Evolutionary conservation across 140 eudicot species (phyloP), one percentile per base, ranked within the genome.

Genomic region (Oenanthe javanica): DNA sequence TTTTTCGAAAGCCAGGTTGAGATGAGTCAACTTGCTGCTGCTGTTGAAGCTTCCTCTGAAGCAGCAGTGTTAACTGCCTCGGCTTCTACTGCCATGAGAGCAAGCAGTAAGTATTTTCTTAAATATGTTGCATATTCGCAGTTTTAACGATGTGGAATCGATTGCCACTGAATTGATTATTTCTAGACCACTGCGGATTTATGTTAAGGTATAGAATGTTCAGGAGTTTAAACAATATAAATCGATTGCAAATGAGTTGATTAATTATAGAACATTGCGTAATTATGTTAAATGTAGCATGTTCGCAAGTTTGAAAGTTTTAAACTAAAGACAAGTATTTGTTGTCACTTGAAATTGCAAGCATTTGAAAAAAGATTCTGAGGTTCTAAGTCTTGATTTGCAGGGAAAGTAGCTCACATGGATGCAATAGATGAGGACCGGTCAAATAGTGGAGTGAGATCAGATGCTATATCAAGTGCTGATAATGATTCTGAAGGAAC

Each of bases 21-120:
- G 67, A 81, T 86, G 54, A 75, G 64, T 45, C 51, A 86, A 69
- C 52, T 66, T 83, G 78, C 81, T 75, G 15, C 78, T 47, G 79
- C 76, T n/a, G 79, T 79, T 46, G 77, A 51, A 3, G 77, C 61
- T 66, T 75, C 84, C 8, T 31, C 61, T 36, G 84, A 81, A 7
- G 76, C 79, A 4, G 10, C 69, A n/a, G 69, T 61, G 36, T 52
- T 84, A 45, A 64, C 67, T 13, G 81, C 83, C 51, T 74, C 70
- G 1, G 73, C 73, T 15, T 47, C 83, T 14, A 83, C 83, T 55
- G 75, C 55, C 0, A 80, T 75, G 9, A 67, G 79, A 31, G 74
- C 73, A 5, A 84, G 72, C 84, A 66, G 87, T 80, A 55, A 80
- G 87, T 57, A 0, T 81, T 57, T 11, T 7, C 21, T 25, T 49